Evolutionary conservation across 768 basidiomycete species (phyloP), one percentile per base, ranked within the genome.

Genomic region (Tricholoma furcatifolium): DNA sequence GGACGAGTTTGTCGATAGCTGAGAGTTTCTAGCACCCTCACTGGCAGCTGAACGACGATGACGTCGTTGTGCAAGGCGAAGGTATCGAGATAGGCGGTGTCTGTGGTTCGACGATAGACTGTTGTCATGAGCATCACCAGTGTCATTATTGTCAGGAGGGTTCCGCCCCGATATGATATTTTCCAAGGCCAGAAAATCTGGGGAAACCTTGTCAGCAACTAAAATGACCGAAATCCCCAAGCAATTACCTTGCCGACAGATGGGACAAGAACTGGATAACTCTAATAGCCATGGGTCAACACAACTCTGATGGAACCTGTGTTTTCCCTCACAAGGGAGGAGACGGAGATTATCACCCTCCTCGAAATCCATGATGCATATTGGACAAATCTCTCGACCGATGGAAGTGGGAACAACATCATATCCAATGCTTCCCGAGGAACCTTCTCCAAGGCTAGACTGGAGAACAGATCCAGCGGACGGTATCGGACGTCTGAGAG

Each of bases 231-330:
- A 9, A 39, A 21, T 14, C n/a, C 8, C 12, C 27, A 17, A 27
- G 42, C 17, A 64, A 77, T 48, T 59, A 92, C 92, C 93, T 71
- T 94, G 88, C 60, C 95, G 80, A 68, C 95, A 97, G 24, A 97
- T 80, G 5, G 95, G 95, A 70, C 96, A 97, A 30, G 90, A 88
- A 53, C 87, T 87, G 1, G 93, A 94, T 23, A 96, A 76, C 61
- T 94, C 85, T 42, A 98, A 75, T 38, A 98, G 72, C 95, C 95
- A 96, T 31, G 88, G 91, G 69, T 96, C 94, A 51, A 96, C 93
- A 64, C 94, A 97, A 35, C 74, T 71, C 62, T 88, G 85, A 63
- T 98, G 95, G 74, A 96, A 98, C 53, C 81, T 78, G 65, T 98
- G 95, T 58, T 90, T 85, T 42, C 88, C 89, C 64, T 94, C 91